These are phyloP conservation scores for Globisporangium viniferum DNA, from an alignment of 352 stramenopile species.

Conservation along the genomic window DNA sequence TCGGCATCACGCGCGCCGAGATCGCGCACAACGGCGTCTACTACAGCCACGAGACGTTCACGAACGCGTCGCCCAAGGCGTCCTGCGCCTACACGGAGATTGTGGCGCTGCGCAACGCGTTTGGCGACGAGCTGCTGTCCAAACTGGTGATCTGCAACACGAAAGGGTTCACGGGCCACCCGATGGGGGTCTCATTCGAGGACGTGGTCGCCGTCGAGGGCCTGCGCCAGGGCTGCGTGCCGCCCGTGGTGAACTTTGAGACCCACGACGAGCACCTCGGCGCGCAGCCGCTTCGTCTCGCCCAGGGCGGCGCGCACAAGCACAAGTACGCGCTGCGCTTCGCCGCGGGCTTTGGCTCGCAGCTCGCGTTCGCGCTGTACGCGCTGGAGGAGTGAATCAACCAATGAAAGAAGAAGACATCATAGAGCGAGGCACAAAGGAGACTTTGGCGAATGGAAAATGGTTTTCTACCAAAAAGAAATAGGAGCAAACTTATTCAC, in stretches of 20 bases:
- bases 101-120: conserved; percentile 53
- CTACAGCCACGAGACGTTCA: conserved; percentile 97
- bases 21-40: conserved; percentile 94
- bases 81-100: conserved; percentile 96
- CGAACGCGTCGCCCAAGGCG: conserved; percentile 89
- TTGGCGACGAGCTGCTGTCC: conserved; percentile 66
- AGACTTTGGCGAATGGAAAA: not conserved
- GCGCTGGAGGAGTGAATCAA: conserved; percentile 38
- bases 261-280: conserved; percentile 76
- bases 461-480: not conserved
- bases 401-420: not conserved
- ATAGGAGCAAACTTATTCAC: conserved; percentile 3
- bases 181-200: conserved; percentile 97
- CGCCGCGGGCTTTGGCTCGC: conserved; percentile 94
- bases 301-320: conserved; percentile 54
- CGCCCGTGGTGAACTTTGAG: conserved; percentile 91
- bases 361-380: conserved; percentile 96
- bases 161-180: conserved; percentile 95
- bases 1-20: conserved; percentile 89
- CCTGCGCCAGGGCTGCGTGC: conserved; percentile 80
- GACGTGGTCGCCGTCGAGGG: conserved; percentile 93
- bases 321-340: conserved; percentile 95
- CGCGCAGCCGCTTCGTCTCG: conserved; percentile 45
- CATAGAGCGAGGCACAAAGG: not conserved
- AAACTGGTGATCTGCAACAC: conserved; percentile 89